Evolutionary conservation across 129 eudicot genomes (phyloP), one percentile per base, ranked within the genome.

Genomic region (Flaveria sonorensis): DNA sequence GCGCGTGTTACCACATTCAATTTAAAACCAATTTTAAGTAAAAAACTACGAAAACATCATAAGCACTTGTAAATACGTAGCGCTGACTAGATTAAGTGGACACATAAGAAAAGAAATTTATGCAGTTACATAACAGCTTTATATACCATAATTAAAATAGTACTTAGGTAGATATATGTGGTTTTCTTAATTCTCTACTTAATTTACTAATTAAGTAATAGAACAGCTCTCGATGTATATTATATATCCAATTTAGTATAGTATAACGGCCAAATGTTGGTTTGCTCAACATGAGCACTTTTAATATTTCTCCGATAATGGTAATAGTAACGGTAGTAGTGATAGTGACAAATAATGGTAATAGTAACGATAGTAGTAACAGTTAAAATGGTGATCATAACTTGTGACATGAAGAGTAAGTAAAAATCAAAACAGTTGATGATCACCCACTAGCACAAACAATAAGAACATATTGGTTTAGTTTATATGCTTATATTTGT

Each of bases 401-500:
- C 9, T 26, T 26, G 68, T 61, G 68, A 26, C 68, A 61, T 26
- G n/a, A 13, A 61, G 66, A 59, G 66, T 26, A 62, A 62, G 42
- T 15, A 28, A 0, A 62, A 30, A 28, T 15, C n/a, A 60, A 4
- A 18, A 79, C 53, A 13, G 30, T 61, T 71, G 19, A 70, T 70
- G 51, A 68, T 68, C 81, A 69, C 60, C 57, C 57, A 68, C 15
- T 24, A 18, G 12, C 23, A 36, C 71, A 59, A 36, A 5, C 18
- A 12, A 4, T 30, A 70, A 42, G 28, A 39, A 40, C 67, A 62
- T 24, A 1, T 62, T 62, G 43, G 16, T 77, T 40, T 30, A 77
- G 68, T 42, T 39, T 43, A 63, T 63, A 63, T 28, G 2, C 12
- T 30, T 55, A 52, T 70, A 40, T 3, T 67, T 47, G 52, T 85